Conservation (phyloP, 306 rosid genomes). For the Alnus glutinosa region DNA sequence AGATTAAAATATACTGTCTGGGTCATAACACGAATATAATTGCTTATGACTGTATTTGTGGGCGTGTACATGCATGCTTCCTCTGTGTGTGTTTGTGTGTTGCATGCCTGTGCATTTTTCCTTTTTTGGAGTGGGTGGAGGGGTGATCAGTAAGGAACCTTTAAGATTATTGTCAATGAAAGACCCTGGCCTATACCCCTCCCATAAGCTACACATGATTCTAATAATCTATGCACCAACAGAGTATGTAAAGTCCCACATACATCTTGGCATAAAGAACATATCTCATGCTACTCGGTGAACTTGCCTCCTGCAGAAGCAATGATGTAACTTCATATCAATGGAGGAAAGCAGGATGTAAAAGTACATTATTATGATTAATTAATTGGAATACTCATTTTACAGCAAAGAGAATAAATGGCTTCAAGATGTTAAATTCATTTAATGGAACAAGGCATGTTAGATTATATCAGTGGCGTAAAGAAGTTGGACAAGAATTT, state of each 20-base stretch:
- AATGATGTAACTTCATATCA: neutral
- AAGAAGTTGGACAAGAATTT: neutral
- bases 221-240: neutral
- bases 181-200: neutral
- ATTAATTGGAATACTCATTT: slow-evolving; percentile 11
- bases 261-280: neutral
- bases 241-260: neutral
- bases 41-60: no score
- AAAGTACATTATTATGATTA: neutral
- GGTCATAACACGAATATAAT: no score
- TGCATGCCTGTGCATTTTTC: no score
- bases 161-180: neutral
- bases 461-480: neutral
- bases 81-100: no score
- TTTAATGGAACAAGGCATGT: neutral
- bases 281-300: neutral
- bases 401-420: slow-evolving; percentile 1
- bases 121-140: no score
- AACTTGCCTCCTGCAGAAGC: neutral
- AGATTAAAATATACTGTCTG: no score
- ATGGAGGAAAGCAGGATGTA: slow-evolving; percentile 3
- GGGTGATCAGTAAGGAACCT: neutral
- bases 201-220: neutral
- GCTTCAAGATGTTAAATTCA: slow-evolving; percentile 3
- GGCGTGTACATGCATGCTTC: no score